Conservation (phyloP, 2,329 filamentous ascomycete genomes). For the Leptographium galeiforme region DNA sequence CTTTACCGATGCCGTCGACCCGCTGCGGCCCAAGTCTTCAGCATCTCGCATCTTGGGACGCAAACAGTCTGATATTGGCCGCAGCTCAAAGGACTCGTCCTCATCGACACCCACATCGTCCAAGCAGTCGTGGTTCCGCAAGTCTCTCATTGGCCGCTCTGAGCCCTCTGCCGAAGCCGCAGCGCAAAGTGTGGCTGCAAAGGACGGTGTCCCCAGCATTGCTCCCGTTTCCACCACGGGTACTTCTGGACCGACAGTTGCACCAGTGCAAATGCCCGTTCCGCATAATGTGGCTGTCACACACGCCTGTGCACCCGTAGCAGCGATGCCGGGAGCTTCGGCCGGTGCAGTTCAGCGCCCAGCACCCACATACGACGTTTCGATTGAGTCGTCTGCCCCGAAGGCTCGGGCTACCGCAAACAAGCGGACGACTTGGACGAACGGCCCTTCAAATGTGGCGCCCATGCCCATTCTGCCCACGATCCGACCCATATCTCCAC, state of each 20-base stretch:
- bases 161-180: conserved; percentile 50
- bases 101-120: conserved; percentile 48
- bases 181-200: conserved; percentile 1
- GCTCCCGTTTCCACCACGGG: neutral
- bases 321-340: conserved; percentile 4
- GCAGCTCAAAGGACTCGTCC: conserved; percentile 49
- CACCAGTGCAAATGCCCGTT: neutral
- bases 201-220: conserved; percentile 1
- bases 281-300: neutral
- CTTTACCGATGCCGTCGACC: conserved; percentile 84
- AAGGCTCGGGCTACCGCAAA: conserved; percentile 41
- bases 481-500: conserved; percentile 85
- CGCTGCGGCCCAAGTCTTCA: conserved; percentile 80
- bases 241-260: neutral
- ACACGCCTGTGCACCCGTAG: neutral
- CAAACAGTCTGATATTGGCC: conserved; percentile 76
- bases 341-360: conserved; percentile 23
- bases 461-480: conserved; percentile 95
- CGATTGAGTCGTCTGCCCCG: conserved; percentile 25
- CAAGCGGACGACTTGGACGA: conserved; percentile 91
- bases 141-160: conserved; percentile 75
- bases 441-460: conserved; percentile 63
- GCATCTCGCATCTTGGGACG: conserved; percentile 72
- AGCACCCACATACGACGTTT: conserved; percentile 23
- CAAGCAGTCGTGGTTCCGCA: conserved; percentile 94